Evolutionary conservation across 78 protist species (phyloP), one percentile per base, ranked within the genome.

Genomic region (Dictyostelium brefeldianum): DNA sequence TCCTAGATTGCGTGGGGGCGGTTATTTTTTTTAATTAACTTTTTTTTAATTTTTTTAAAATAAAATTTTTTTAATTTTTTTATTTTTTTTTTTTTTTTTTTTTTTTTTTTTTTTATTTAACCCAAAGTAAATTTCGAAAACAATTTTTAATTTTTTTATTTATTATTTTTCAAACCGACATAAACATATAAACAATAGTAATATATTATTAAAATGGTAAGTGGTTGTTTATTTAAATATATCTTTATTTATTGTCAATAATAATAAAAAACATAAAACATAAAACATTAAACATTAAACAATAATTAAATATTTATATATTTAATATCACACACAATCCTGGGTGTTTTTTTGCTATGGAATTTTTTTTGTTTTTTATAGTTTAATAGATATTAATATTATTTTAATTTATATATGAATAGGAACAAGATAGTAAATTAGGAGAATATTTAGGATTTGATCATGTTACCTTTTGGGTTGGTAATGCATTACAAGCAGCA

Each of bases 401-500:
- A 59, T 57, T 14, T 43, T 31, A 70, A 70, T 70, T 46, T 14
- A 71, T 71, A 11, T 11, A 71, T 22, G 43, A 71, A 3, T n/a
- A 75, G 27, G 25, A 50, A 71, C 59, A 53, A 53, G 59, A 53
- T 53, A 36, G 43, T 36, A 36, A 75, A 18, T 57, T 57, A 57
- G 71, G 48, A 51, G 78, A 83, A 71, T 83, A 71, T 22, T 83
- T 83, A 41, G 92, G 92, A 3, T 85, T 85, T 62, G 92, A 85
- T 59, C 92, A 85, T 59, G 57, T 73, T 25, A 85, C 92, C 5
- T 85, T 85, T 71, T 85, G 92, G 97, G 97, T 94, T 11, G 98
- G 98, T 62, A 98, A 98, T 85, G 99, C 99, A 12, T 87, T 95
- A 69, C 99, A 98, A 90, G 96, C 98, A 6, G 97, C 99, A 0